These are phyloP conservation scores for Litchi chinensis DNA, from an alignment of 345 rosid genomes.

Conservation along the genomic window DNA sequence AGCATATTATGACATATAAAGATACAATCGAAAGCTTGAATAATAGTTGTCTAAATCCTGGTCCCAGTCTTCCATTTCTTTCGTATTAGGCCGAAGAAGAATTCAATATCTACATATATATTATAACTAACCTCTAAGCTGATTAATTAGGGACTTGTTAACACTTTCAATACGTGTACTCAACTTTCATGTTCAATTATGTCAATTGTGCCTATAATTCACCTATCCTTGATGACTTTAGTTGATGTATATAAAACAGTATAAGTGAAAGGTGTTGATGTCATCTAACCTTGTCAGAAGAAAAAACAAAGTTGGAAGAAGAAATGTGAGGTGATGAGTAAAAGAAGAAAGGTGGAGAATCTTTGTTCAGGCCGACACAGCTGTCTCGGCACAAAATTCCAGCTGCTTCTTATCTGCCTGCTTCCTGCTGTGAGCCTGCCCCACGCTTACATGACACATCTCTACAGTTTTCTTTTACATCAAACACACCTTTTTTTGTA, in stretches of 20 bases:
- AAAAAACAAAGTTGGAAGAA: background rate
- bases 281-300: background rate
- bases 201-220: background rate
- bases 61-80: background rate
- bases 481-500: background rate
- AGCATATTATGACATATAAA: background rate
- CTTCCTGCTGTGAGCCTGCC: background rate
- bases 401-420: background rate
- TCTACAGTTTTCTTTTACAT: background rate
- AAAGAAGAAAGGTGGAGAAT: background rate
- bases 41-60: background rate
- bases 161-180: background rate
- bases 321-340: background rate
- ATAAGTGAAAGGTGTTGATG: background rate
- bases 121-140: background rate
- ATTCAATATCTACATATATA: background rate
- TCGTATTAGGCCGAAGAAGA: background rate
- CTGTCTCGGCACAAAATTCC: constrained; percentile 9
- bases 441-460: background rate
- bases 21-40: background rate
- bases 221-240: background rate
- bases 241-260: background rate
- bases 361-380: background rate
- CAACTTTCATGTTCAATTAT: background rate
- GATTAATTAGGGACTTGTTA: background rate